Percentiles rank a stretch among this genome's conserved stretches.
Conservation (phyloP, 306 rosid species). For the Aeschynomene evenia region DNA sequence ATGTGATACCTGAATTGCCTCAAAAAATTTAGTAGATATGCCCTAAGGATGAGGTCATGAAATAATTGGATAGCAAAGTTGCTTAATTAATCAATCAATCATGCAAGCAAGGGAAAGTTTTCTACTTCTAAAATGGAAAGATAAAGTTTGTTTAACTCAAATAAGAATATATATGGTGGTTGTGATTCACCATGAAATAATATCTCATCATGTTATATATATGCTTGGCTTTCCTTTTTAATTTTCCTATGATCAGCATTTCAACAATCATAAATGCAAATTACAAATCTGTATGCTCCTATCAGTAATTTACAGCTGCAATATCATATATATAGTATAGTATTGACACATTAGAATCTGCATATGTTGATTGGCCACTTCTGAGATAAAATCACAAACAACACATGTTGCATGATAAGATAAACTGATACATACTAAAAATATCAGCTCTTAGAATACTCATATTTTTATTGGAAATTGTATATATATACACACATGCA, state of each 20-base stretch:
- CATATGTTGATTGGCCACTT: background rate
- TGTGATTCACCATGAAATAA: constrained; percentile 5
- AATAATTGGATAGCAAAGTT: background rate
- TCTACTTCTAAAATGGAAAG: background rate
- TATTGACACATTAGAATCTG: constrained; percentile 9
- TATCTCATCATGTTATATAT: background rate
- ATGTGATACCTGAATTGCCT: constrained; percentile 11
- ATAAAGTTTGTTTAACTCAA: constrained; percentile 11
- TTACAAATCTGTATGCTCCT: constrained; percentile 12
- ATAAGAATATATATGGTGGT: constrained; percentile 13
- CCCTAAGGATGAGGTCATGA: constrained; percentile 18
- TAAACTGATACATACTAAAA: background rate
- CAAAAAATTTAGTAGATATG: background rate
- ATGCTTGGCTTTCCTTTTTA: constrained; percentile 2
- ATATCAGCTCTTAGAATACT: background rate
- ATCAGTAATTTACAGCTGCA: constrained; percentile 18
- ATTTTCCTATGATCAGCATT: background rate
- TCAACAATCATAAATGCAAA: background rate
- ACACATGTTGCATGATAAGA: constrained; percentile 6
- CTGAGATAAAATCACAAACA: constrained; percentile 17
- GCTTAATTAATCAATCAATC: constrained; percentile 12
- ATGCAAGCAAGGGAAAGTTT: constrained; percentile 10
- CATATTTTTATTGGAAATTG: constrained; percentile 18
- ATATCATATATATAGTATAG: background rate
- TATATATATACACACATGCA: background rate